These are phyloP conservation scores for Dictyostelium capitatum DNA, from an alignment of 78 protist species.

Conservation along the genomic window DNA sequence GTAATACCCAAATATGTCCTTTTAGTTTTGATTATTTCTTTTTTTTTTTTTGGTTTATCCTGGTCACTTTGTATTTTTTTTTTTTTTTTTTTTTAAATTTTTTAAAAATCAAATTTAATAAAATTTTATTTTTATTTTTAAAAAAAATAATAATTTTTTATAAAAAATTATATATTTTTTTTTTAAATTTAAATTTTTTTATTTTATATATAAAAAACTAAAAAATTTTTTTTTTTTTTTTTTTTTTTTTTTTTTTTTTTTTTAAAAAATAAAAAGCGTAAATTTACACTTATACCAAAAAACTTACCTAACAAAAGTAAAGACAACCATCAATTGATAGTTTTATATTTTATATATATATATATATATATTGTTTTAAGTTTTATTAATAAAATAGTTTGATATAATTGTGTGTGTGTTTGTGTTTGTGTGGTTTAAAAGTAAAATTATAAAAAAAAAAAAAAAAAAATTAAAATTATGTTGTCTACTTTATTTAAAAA, in stretches of 20 bases:
- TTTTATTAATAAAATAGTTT: neutral
- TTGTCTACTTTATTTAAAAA: neutral
- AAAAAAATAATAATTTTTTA: neutral
- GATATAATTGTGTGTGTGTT: neutral
- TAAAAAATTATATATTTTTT: too few species aligned
- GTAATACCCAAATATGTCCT: neutral
- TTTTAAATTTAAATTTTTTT: too few species aligned
- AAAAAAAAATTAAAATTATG: neutral
- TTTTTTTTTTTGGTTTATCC: conserved; percentile 2
- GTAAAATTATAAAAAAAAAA: neutral
- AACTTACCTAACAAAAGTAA: neutral
- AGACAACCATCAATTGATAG: neutral
- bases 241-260: neutral
- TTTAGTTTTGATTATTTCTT: neutral
- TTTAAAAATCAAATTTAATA: neutral
- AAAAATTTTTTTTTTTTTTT: neutral
- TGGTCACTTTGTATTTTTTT: neutral
- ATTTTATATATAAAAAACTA: neutral
- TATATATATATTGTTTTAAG: neutral
- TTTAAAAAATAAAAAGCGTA: too few species aligned
- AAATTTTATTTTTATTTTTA: neutral
- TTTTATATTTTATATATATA: neutral
- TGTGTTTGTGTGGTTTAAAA: neutral
- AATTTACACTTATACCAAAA: neutral
- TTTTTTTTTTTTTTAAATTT: neutral